phyloP scores from a whole-genome alignment of 2,329 filamentous ascomycete genomes.

The Aspergillus nomiae region DNA sequence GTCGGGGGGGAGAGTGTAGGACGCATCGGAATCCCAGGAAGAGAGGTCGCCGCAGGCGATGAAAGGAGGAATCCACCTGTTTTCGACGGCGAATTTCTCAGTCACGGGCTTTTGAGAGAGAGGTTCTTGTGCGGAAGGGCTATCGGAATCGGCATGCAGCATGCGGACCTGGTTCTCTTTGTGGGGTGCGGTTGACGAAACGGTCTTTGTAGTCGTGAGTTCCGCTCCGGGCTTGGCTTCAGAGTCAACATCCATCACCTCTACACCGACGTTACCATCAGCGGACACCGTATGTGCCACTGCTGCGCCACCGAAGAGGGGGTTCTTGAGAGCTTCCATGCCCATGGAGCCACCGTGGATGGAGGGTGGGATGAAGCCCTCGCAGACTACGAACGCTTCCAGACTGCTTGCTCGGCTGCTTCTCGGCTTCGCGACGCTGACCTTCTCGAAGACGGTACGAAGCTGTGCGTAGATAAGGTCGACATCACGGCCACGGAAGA shows the following conservation, averaged over 20 bases:
- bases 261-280: constrained; percentile 36
- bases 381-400: constrained; percentile 94
- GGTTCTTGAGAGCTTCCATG: constrained; percentile 39
- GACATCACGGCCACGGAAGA: constrained; percentile 93
- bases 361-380: constrained; percentile 76
- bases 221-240: constrained; percentile 28
- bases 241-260: constrained; percentile 45
- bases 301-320: constrained; percentile 43
- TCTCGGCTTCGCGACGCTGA: constrained; percentile 89
- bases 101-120: constrained; percentile 22
- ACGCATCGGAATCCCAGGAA: constrained; percentile 92
- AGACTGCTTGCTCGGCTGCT: constrained; percentile 95
- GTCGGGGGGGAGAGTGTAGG: constrained; percentile 84
- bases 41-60: constrained; percentile 96
- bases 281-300: constrained; percentile 28
- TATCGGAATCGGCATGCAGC: constrained; percentile 48
- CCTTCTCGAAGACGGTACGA: constrained; percentile 83
- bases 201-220: constrained; percentile 5
- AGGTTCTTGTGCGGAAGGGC: constrained; percentile 28
- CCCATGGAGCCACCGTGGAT: constrained; percentile 52
- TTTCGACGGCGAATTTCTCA: constrained; percentile 43
- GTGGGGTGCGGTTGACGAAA: constrained; percentile 12
- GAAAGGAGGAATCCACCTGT: constrained; percentile 89
- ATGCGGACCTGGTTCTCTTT: constrained; percentile 27
- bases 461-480: constrained; percentile 93